Base-by-base conservation (phyloP, 2,329 filamentous ascomycete species). In the Byssochlamys sp. region DNA sequence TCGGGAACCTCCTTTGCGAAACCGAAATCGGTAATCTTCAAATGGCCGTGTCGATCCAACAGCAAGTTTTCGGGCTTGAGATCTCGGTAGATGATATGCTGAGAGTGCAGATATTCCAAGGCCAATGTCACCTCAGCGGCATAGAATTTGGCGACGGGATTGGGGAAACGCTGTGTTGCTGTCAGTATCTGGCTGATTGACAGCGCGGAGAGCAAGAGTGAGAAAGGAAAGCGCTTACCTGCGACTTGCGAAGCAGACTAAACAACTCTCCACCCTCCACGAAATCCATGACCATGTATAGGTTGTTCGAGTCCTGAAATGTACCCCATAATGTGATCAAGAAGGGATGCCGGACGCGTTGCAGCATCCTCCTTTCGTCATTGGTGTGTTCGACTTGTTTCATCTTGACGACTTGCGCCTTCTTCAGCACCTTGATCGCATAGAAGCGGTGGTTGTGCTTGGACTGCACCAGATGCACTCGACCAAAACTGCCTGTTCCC, bases 251-350 rank as follows among this genome's bases (percentile, higher is more conserved):
- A 67, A 99, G 79, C 67, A 99, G 77, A 65, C 92, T 97, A 74
- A 99, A 99, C 56, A 99, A 81, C 80, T 99, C 94, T 69, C 94
- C 94, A 65, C 94, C 94, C 76, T 99, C 94, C 56, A 99, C 92
- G 78, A 99, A 99, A 75, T 99, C 94, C 94, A 99, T 99, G 68
- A 99, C 94, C 94, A 99, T 99, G 82, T 99, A 99, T 35, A 99
- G 79, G 72, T 96, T 97, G 77, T 86, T 91, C 54, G 86, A 83
- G 69, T 99, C 94, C 72, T 97, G 92, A 74, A 97, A 99, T 9
- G 94, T 99, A 58, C 94, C 94, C 94, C 94, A 99, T 48, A 99
- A 80, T 1, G 94, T 99, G 71, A 99, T 94, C 62, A 99, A 80
- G 77, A 99, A 99, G 11, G 94, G 91, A 75, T 99, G 92, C 75